Conservation (phyloP, 345 rosid genomes). For the Sonneratia alba region DNA sequence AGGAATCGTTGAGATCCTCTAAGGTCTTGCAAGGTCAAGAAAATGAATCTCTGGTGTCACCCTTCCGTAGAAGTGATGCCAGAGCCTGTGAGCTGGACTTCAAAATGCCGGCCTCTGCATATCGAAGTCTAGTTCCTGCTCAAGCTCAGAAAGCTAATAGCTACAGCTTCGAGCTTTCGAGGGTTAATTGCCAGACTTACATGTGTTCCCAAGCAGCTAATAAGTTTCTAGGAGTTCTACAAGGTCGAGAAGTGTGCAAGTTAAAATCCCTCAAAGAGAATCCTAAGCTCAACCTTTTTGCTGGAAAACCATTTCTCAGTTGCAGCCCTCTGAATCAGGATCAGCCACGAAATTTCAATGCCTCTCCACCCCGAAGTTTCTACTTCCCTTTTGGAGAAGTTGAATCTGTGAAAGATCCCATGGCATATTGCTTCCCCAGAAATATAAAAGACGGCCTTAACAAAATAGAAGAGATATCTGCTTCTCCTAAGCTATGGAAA, state of each 20-base stretch:
- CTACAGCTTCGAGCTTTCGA: constrained; percentile 27
- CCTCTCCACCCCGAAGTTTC: constrained; percentile 18
- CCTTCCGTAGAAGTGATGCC: constrained; percentile 46
- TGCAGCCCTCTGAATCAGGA: constrained; percentile 1
- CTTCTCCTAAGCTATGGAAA: constrained; percentile 28
- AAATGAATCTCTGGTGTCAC: constrained; percentile 65
- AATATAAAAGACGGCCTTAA: constrained; percentile 27
- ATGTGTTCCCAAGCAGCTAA: constrained; percentile 49
- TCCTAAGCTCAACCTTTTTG: constrained; percentile 43
- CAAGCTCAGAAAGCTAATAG: constrained; percentile 8
- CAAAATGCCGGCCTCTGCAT: constrained; percentile 12
- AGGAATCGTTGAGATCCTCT: constrained; percentile 82
- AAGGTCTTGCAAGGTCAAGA: constrained; percentile 99
- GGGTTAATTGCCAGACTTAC: constrained; percentile 26
- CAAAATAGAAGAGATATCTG: constrained; percentile 26
- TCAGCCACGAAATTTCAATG: not conserved
- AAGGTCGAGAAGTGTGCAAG: constrained; percentile 92
- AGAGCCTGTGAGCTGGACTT: constrained; percentile 50
- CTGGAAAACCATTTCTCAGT: constrained; percentile 33
- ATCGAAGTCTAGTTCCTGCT: constrained; percentile 1
- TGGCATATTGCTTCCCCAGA: constrained; percentile 20
- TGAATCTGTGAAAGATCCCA: constrained; percentile 28
- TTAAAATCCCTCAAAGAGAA: constrained; percentile 48
- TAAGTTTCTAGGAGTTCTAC: constrained; percentile 80
- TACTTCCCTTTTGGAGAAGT: constrained; percentile 37